These are phyloP conservation scores for Sporothrix brunneoviolacea DNA, from an alignment of 2,329 filamentous ascomycete genomes.

Conservation along the genomic window DNA sequence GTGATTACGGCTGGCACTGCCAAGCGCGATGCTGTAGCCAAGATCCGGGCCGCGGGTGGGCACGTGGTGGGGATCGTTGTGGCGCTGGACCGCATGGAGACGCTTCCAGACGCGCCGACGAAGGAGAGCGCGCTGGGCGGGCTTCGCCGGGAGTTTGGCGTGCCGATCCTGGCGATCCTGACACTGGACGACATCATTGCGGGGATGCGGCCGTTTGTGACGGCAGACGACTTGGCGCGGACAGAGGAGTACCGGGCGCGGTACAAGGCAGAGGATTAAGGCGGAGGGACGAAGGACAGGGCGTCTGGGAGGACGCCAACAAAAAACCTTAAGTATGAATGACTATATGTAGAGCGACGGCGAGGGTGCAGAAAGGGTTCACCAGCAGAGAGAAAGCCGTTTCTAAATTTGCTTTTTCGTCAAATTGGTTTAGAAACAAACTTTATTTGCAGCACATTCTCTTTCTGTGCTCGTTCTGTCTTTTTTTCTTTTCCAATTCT, in stretches of 20 bases:
- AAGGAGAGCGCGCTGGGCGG: constrained; percentile 78
- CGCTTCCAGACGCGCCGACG: constrained; percentile 56
- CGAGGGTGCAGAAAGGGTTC: no score
- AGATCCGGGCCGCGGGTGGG: constrained; percentile 81
- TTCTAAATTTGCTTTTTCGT: no score
- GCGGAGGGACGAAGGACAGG: neutral
- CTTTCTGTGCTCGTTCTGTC: neutral
- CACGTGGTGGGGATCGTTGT: constrained; percentile 81
- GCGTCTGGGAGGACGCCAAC: neutral
- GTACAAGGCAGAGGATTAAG: constrained; percentile 50
- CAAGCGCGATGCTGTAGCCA: constrained; percentile 83
- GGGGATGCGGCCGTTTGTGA: constrained; percentile 56
- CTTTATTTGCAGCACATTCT: no score
- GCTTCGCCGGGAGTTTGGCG: constrained; percentile 72
- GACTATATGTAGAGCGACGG: no score
- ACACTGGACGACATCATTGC: constrained; percentile 78
- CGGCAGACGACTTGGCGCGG: constrained; percentile 54
- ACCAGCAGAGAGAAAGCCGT: no score
- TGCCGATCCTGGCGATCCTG: constrained; percentile 78
- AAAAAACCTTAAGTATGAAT: neutral
- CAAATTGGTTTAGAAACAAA: no score
- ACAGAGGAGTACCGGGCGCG: constrained; percentile 68
- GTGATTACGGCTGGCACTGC: constrained; percentile 95
- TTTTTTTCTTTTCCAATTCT: neutral
- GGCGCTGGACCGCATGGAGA: constrained; percentile 81